Evolutionary conservation across 805 yeast genomes (phyloP), one percentile per base, ranked within the genome.

Genomic region (Candida michaelii): DNA sequence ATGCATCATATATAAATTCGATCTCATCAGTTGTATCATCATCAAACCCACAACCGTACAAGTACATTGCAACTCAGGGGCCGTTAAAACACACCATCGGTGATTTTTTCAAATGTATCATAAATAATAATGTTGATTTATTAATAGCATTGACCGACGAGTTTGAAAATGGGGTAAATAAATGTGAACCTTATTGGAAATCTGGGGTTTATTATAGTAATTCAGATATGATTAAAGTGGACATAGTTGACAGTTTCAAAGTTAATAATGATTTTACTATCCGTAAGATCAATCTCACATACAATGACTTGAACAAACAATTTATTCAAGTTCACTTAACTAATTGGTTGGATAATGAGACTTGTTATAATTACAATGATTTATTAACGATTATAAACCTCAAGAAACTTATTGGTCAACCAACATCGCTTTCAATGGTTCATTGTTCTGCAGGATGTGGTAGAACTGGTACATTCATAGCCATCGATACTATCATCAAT

Each of bases 381-480:
- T 64, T 89, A 21, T 65, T 87, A 19, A 68, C 71, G 38, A 50
- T 69, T 10, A 57, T 80, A 13, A 60, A 52, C 34, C 50, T 66
- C 51, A 68, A 65, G 52, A 44, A 46, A 9, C 29, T 47, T 23
- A 36, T 43, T 10, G 37, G 34, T 11, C 38, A 23, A 6, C 8
- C 23, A 8, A 6, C 23, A 21, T 51, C 74, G 0, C 91, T 93
- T 15, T 73, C 82, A 5, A 58, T 89, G 35, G 86, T 85, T 18
- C 98, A 91, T 63, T 91, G 99, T 58, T 88, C 96, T 5, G 98
- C 98, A 1, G 99, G 99, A 0, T 89, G 96, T 57, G 99, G 99
- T 14, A 71, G 99, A 44, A 89, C 98, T 0, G 99, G 99, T 2
- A 86, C 96, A 1, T 64, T 67, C 33, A 62, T 66, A 34, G 57